phyloP scores from a whole-genome alignment of 1,284 basidiomycete genomes.

The Mycena sp. region DNA sequence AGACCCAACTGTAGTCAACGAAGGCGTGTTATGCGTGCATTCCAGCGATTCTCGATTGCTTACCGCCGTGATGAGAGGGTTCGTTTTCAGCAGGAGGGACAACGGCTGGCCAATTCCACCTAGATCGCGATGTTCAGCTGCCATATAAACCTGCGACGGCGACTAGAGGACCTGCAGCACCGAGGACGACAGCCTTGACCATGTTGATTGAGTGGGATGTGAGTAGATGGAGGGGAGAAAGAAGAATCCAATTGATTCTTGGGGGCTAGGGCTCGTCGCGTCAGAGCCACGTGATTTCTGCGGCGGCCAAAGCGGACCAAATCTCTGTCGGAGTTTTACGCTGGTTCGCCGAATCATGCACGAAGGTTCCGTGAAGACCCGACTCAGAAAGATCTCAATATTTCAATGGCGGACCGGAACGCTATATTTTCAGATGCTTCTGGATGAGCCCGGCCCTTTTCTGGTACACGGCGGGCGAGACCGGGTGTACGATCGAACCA shows the following conservation, averaged over 20 bases:
- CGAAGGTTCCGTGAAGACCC: too few species aligned
- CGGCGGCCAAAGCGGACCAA: background rate
- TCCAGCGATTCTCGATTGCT: conserved; percentile 14
- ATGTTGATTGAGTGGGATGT: conserved; percentile 50
- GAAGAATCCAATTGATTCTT: background rate
- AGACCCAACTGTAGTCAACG: conserved; percentile 82
- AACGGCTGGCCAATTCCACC: conserved; percentile 95
- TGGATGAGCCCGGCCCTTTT: too few species aligned
- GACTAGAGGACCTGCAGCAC: conserved; percentile 78
- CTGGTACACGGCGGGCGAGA: too few species aligned
- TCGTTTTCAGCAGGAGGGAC: conserved; percentile 89
- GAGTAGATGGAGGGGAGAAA: conserved; percentile 18
- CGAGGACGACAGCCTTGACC: conserved; percentile 94
- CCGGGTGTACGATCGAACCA: too few species aligned
- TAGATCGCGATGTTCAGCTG: conserved; percentile 41
- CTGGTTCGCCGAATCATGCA: too few species aligned
- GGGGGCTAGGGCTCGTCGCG: conserved; percentile 1
- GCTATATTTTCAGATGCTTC: too few species aligned
- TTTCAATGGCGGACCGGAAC: too few species aligned
- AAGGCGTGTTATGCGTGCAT: too few species aligned
- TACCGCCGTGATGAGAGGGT: conserved; percentile 84
- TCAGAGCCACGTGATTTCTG: conserved; percentile 2
- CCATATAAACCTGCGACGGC: background rate
- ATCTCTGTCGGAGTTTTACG: too few species aligned
- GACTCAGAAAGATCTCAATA: too few species aligned